Percentiles rank a stretch among this genome's conserved stretches.
Evolutionary conservation across 2,329 filamentous ascomycete genomes (phyloP).

Genomic region (Penicillium frequentans): DNA sequence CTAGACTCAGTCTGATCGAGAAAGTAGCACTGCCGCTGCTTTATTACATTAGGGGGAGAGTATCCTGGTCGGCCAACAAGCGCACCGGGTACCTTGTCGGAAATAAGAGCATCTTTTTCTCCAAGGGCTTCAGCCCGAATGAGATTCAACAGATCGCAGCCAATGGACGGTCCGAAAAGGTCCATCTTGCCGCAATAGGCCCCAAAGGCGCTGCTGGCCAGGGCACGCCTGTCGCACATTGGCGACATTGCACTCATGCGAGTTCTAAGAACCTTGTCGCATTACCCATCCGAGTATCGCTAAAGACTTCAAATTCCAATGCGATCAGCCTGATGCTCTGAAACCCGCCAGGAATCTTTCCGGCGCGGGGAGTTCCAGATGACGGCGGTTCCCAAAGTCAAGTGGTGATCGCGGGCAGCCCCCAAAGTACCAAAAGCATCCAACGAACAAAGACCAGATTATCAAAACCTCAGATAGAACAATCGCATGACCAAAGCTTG

Average conservation of each 20-base stretch:
- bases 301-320: not conserved
- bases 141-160: not conserved
- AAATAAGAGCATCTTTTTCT: not conserved
- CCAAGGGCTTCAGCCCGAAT: not conserved
- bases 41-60: not conserved
- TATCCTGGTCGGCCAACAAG: not conserved
- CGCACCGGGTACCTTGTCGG: slow-evolving; percentile 9
- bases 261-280: slow-evolving; percentile 19
- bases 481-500: slow-evolving; percentile 21
- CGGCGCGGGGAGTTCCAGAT: slow-evolving; percentile 3
- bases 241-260: slow-evolving; percentile 7
- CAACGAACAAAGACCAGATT: not conserved
- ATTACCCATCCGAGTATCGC: slow-evolving; percentile 8
- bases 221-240: slow-evolving; percentile 10
- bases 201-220: not conserved
- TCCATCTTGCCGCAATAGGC: not conserved
- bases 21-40: not conserved
- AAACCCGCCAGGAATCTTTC: slow-evolving; percentile 4
- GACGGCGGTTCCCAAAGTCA: not conserved
- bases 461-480: not conserved
- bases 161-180: not conserved
- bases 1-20: not conserved
- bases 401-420: slow-evolving; percentile 1
- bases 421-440: not conserved
- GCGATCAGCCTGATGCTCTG: slow-evolving; percentile 14